These are phyloP conservation scores for Blastobotrys indianensis DNA, from an alignment of 1,139 yeast genomes.

Conservation along the genomic window DNA sequence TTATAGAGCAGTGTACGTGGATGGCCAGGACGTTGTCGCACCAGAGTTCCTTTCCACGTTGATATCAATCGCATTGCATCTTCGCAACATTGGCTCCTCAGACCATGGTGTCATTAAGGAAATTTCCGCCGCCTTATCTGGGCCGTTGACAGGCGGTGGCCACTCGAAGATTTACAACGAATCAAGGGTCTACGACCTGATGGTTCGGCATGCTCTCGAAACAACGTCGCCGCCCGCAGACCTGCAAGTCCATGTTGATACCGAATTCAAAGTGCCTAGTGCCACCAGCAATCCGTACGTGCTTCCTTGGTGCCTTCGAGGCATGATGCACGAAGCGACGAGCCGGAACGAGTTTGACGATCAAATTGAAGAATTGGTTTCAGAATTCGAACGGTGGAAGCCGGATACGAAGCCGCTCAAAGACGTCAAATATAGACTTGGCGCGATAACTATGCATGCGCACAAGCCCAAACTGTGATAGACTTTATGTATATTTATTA, in stretches of 20 bases:
- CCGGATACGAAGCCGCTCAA: slow-evolving; percentile 77
- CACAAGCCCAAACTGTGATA: slow-evolving; percentile 22
- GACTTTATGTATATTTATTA: background rate
- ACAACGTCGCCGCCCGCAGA: slow-evolving; percentile 53
- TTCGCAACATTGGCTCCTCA: slow-evolving; percentile 34
- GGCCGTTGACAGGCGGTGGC: slow-evolving; percentile 90
- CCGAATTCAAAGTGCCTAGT: slow-evolving; percentile 29
- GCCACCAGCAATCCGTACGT: slow-evolving; percentile 68
- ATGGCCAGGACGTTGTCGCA: slow-evolving; percentile 51
- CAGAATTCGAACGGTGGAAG: slow-evolving; percentile 74
- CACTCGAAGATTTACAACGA: slow-evolving; percentile 88
- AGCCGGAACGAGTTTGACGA: slow-evolving; percentile 37
- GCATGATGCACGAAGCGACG: slow-evolving; percentile 54
- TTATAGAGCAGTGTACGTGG: slow-evolving; percentile 83
- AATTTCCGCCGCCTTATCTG: slow-evolving; percentile 75
- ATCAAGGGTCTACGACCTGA: slow-evolving; percentile 75
- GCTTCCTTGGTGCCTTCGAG: slow-evolving; percentile 89
- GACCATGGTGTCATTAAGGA: slow-evolving; percentile 57
- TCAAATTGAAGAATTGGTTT: slow-evolving; percentile 56
- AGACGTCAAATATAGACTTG: slow-evolving; percentile 76
- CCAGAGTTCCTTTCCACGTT: slow-evolving; percentile 50
- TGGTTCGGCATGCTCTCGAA: slow-evolving; percentile 66
- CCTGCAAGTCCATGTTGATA: slow-evolving; percentile 24
- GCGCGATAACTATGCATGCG: slow-evolving; percentile 41
- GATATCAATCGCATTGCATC: slow-evolving; percentile 40